Base-by-base conservation (phyloP, 768 basidiomycete genomes). In the Leccinum ochraceum region DNA sequence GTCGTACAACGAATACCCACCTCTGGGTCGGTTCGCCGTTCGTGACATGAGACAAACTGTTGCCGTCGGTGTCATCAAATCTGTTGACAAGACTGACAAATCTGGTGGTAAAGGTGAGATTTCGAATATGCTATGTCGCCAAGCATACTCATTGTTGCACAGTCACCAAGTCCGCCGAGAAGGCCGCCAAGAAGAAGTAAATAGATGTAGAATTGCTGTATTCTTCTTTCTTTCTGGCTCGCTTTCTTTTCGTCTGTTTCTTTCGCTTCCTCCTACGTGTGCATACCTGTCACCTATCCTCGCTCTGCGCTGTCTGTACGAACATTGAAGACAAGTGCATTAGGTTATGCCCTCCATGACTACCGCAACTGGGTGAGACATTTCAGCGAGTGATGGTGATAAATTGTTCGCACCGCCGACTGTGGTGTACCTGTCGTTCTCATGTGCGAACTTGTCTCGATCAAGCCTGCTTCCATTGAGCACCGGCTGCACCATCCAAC, bases 1-100 rank as follows among this genome's bases (percentile, higher is more conserved):
- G 83, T 86, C 90, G 46, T 97, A 95, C 86, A 88, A 89, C 75
- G 92, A 95, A 79, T 99, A 98, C 82, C 96, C 97, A 70, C 97
- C 97, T 79, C 90, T 99, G 67, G 96, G 97, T 84, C 95, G 96
- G 78, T 96, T 96, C 81, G 95, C 95, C 73, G 95, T 97, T 78
- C 95, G 95, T 89, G 95, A 97, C 85, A 97, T 98, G 95, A 90
- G 95, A 78, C 95, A 98, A 83, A 97, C 96, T 65, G 96, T 99
- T 66, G 95, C 95, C 67, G 95, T 97, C 72, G 95, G 95, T 80
- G 91, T 98, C 82, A 97, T 98, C 86, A 98, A 98, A 84, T 86
- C 87, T 63, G 95, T 97, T 65, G 95, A 97, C 57, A 96, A 95
- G 88, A 85, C 93, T 67, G 94, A 95, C 60, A 95, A 93, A 79